Base-by-base conservation (phyloP, 2,329 filamentous ascomycete genomes). In the Microcyclospora tardicrescens region DNA sequence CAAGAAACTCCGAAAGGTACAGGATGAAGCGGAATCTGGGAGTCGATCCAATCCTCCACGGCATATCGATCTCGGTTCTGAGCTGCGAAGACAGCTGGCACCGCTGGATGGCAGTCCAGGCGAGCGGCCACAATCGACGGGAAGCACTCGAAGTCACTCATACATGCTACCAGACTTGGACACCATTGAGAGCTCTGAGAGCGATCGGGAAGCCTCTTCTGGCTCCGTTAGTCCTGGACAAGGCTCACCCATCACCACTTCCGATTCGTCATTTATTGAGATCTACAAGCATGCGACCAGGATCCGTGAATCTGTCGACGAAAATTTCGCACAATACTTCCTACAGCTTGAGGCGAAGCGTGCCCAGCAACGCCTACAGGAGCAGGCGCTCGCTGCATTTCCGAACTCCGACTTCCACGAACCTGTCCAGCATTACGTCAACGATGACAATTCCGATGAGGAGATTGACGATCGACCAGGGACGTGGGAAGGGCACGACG, bases 271-370 rank as follows among this genome's bases (percentile, higher is more conserved):
- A 13, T 53, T 47, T 36, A 61, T 57, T 29, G 52, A 63, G 39
- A 56, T 56, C 44, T 67, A 66, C 49, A 71, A 68, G 56, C 63
- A 73, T 56, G 64, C 66, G 46, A 68, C 73, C 41, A 69, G 78
- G 30, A 60, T 62, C 44, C 59, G 65, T 60, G 81, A 66, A 68
- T 86, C 71, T 41, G 80, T 82, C 46, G 83, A 91, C 54, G 82
- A 84, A 45, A 73, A 75, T 45, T 81, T 83, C 49, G 77, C 81
- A 37, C 77, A 79, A 29, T 87, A 87, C 58, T 64, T 94, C 39
- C 72, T 93, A 42, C 77, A 82, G 40, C 67, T 93, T 41, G 84
- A 86, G 33, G 83, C 83, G 36, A 80, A 78, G 53, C 80, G 85
- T 53, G 83, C 82, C 8, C 79, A 91, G 57, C 77, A 79, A 53